A percentile compares a stretch with the other conserved stretches of the same genome.
Evolutionary conservation across 2,329 filamentous ascomycete species (phyloP).

Genomic region (Colletotrichum plurivorum): DNA sequence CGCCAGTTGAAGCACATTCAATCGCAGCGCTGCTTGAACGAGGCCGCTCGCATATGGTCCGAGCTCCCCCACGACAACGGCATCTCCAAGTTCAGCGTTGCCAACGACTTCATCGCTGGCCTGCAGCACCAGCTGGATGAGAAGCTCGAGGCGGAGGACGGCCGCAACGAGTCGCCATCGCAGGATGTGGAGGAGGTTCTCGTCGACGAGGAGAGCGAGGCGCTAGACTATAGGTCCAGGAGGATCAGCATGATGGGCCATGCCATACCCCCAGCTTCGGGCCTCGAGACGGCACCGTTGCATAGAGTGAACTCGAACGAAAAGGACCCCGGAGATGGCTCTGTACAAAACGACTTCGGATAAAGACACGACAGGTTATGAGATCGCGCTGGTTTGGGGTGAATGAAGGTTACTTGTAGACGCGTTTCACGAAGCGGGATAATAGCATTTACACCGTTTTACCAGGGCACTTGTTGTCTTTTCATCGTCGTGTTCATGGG

Average conservation of each 20-base stretch:
- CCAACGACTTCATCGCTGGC: slow-evolving; percentile 66
- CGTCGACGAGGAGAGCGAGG: slow-evolving; percentile 68
- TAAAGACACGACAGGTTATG: slow-evolving; percentile 24
- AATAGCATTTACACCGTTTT: slow-evolving; percentile 32
- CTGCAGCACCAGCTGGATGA: slow-evolving; percentile 66
- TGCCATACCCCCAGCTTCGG: slow-evolving; percentile 52
- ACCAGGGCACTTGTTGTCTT: not conserved
- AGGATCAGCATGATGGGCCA: slow-evolving; percentile 69
- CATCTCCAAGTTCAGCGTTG: slow-evolving; percentile 64
- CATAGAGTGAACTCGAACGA: slow-evolving; percentile 42
- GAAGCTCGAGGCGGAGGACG: slow-evolving; percentile 55
- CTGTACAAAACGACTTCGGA: slow-evolving; percentile 42
- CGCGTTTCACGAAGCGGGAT: slow-evolving; percentile 30
- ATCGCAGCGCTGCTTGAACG: slow-evolving; percentile 82
- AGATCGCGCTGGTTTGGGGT: not conserved
- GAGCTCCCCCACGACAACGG: slow-evolving; percentile 64
- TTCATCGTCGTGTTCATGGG: too few relatives aligned
- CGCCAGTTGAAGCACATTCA: slow-evolving; percentile 82
- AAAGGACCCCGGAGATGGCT: slow-evolving; percentile 32
- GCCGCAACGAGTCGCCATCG: slow-evolving; percentile 45
- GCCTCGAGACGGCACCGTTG: slow-evolving; percentile 67
- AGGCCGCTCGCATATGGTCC: slow-evolving; percentile 72
- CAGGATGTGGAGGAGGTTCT: slow-evolving; percentile 56
- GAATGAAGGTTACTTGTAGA: slow-evolving; percentile 15
- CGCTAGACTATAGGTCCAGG: slow-evolving; percentile 66